Evolutionary conservation across 2,329 filamentous ascomycete genomes (phyloP), one percentile per base, ranked within the genome.

Genomic region (Colletotrichum simmondsii): DNA sequence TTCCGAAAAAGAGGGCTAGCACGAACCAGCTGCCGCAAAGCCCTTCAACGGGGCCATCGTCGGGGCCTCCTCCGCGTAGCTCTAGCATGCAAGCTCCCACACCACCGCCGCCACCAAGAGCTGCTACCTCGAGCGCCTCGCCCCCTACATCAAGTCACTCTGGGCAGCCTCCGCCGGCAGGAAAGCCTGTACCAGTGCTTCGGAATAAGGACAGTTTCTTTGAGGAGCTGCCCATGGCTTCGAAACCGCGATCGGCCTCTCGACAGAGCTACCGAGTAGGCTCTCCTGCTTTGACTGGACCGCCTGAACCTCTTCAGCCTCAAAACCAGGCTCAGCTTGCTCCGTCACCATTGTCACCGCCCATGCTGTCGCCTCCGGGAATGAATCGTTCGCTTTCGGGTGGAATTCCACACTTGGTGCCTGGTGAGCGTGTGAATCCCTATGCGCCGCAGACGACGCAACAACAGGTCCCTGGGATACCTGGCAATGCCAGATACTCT

Each of bases 221-320:
- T 76, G 94, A 95, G 81, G 94, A 96, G 67, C 85, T 96, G 26
- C 94, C 94, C 1, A 81, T 92, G 64, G 81, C 87, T 2, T 82
- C 89, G 4, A 92, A 87, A 78, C 88, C 91, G n/a, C 89, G 92
- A 30, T 89, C 91, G 22, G 86, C 87, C 28, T 89, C 90, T 1
- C 87, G 90, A 67, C 88, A 89, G 32, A 87, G 85, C 75, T 82
- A 81, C 30, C 79, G 84, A 42, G 79, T 82, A 53, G 79, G 82
- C 5, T 88, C 87, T 8, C 86, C 87, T 19, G 79, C 80, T 28
- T 85, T 82, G 49, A 78, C 80, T 60, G 82, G 75, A 28, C 79
- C 81, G 1, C 80, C 81, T 56, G 80, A 78, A 11, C 79, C 82
- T 35, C 77, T 84, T 57, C 78, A 80, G 12, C 78, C 76, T 63